Evolutionary conservation across 208 protist genomes (phyloP), one percentile per base, ranked within the genome.

Genomic region (Phytomonas sp.): DNA sequence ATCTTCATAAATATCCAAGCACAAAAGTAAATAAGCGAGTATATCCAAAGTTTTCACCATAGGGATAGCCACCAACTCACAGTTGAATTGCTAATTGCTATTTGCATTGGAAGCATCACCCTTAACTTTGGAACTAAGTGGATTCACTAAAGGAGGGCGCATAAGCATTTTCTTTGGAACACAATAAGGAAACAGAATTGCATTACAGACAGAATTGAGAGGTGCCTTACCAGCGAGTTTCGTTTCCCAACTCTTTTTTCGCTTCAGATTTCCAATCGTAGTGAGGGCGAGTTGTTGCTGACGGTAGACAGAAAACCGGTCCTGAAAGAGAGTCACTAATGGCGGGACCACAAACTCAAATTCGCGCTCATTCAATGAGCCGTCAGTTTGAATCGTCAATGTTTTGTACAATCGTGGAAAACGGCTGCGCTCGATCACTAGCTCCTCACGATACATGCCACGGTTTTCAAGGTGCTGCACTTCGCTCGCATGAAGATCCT

Each of bases 391-490:
- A 31, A 97, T 88, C 0, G 67, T 77, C 16, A 97, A 71, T 31
- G 85, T 89, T 69, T 90, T 93, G 65, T 86, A 66, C 70, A 91
- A 72, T 19, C 87, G 88, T 4, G 92, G 92, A 69, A 97, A 94
- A 29, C 88, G 76, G 19, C 86, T 71, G 29, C 92, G 87, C 76
- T 97, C 92, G 77, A 97, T 94, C 29, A 52, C 69, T 29, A 97
- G 78, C 82, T 97, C 89, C 77, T 97, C 89, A 40, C 83, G 76
- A 63, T 93, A 94, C 89, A 97, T 94, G 60, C 89, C 88, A 23
- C 89, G 82, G 72, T 94, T 94, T 76, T 97, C 89, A 16, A 97
- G 56, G 80, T 97, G 87, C 71, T 97, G 89, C 79, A 94, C 78
- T 61, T 92, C 84, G 72, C 82, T 92, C 37, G 80, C 75, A 73